Percentiles rank a stretch among this genome's conserved stretches.
phyloP scores from a whole-genome alignment of 805 yeast species.

The Sugiyamaella smithiae region DNA sequence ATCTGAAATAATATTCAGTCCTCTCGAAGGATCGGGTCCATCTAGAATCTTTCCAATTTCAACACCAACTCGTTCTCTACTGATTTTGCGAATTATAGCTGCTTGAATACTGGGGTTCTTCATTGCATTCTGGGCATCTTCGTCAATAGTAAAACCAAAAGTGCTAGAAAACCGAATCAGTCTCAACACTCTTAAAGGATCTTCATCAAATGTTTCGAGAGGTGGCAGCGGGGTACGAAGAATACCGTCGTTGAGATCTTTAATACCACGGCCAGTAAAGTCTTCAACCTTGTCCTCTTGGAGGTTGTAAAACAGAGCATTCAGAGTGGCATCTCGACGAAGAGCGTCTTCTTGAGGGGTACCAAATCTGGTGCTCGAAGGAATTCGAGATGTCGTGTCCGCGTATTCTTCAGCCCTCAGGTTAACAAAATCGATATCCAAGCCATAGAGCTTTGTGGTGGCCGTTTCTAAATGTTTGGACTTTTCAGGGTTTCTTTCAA shows the following conservation, averaged over 20 bases:
- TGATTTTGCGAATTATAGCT: slow-evolving; percentile 68
- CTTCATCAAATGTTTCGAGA: slow-evolving; percentile 81
- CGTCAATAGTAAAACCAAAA: slow-evolving; percentile 64
- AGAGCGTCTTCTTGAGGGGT: slow-evolving; percentile 89
- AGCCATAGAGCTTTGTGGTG: slow-evolving; percentile 76
- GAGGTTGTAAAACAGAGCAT: slow-evolving; percentile 87
- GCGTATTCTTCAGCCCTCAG: slow-evolving; percentile 85
- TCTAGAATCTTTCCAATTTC: slow-evolving; percentile 76
- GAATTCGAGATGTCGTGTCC: slow-evolving; percentile 75
- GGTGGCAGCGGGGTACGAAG: slow-evolving; percentile 89
- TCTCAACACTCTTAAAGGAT: slow-evolving; percentile 86
- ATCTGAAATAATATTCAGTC: slow-evolving; percentile 55
- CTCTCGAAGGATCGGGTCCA: slow-evolving; percentile 61
- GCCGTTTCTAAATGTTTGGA: slow-evolving; percentile 97
- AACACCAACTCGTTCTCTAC: slow-evolving; percentile 85
- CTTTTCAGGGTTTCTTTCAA: slow-evolving; percentile 90
- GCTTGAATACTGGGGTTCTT: slow-evolving; percentile 49
- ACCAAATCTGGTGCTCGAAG: slow-evolving; percentile 67
- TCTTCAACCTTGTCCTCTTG: slow-evolving; percentile 72
- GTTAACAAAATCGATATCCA: slow-evolving; percentile 93
- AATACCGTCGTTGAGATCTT: slow-evolving; percentile 66
- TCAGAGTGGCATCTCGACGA: slow-evolving; percentile 92
- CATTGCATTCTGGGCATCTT: slow-evolving; percentile 62
- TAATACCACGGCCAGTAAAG: slow-evolving; percentile 70
- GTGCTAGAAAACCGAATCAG: slow-evolving; percentile 82